phyloP scores from a whole-genome alignment of 768 basidiomycete genomes.

The Suillus fuscotomentosus region DNA sequence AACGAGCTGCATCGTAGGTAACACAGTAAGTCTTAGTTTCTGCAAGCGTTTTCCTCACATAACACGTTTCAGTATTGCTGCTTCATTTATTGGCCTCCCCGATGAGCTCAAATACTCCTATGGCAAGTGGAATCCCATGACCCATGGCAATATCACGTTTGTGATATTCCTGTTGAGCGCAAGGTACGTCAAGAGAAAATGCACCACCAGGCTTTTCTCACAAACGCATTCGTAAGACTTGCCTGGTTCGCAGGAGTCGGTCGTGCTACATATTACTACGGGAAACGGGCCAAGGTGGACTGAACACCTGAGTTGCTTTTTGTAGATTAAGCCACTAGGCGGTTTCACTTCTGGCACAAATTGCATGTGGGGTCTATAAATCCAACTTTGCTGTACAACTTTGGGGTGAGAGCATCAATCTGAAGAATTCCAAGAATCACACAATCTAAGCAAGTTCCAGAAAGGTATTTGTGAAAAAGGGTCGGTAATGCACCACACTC shows the following conservation, averaged over 20 bases:
- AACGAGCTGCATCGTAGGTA: conserved; percentile 35
- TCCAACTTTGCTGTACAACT: not conserved
- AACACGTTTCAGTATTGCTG: conserved; percentile 46
- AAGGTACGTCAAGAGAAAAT: conserved; percentile 42
- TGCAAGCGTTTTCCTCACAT: conserved; percentile 9
- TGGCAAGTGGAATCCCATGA: conserved; percentile 64
- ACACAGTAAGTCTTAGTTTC: conserved; percentile 50
- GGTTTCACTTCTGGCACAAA: too few species aligned
- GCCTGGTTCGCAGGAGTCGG: conserved; percentile 57
- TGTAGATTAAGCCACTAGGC: too few species aligned
- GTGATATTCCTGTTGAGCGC: conserved; percentile 53
- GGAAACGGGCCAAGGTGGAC: conserved; percentile 10
- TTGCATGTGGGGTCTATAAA: not conserved
- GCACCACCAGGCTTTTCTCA: too few species aligned
- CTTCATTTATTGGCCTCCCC: conserved; percentile 60
- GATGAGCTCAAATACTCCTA: conserved; percentile 48
- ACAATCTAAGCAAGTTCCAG: not conserved
- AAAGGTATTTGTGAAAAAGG: not conserved
- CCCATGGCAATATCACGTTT: conserved; percentile 75
- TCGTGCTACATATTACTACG: conserved; percentile 43
- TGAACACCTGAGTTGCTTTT: not conserved
- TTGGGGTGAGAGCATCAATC: not conserved
- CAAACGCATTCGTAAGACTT: conserved; percentile 32
- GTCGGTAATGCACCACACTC: not conserved
- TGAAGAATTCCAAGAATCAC: not conserved